Conservation (phyloP, 78 protist species). For the Cavenderia fasciculata region DNA sequence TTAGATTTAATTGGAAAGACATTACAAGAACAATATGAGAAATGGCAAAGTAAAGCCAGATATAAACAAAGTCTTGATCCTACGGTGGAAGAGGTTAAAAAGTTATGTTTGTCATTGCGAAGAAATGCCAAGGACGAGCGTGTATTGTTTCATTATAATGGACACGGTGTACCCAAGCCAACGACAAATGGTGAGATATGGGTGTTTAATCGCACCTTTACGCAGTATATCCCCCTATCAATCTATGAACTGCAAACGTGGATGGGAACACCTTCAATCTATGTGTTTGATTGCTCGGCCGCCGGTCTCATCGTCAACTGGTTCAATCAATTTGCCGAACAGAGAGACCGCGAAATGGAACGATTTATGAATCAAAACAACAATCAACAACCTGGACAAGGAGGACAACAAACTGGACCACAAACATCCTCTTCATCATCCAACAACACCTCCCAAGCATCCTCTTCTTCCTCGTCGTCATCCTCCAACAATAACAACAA, state of each 20-base stretch:
- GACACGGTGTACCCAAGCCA: conserved; percentile 99
- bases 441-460: not conserved
- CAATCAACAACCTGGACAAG: not conserved
- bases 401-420: not conserved
- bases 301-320: conserved; percentile 95
- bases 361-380: conserved; percentile 8
- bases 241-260: conserved; percentile 94
- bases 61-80: conserved; percentile 88
- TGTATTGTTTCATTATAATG: conserved; percentile 98
- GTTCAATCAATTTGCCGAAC: conserved; percentile 85
- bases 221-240: conserved; percentile 97
- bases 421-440: not conserved
- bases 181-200: conserved; percentile 96
- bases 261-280: conserved; percentile 93
- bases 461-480: not conserved
- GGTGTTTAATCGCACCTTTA: conserved; percentile 96
- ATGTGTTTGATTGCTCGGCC: conserved; percentile 95
- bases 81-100: conserved; percentile 86
- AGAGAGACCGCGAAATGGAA: conserved; percentile 77
- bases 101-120: conserved; percentile 86
- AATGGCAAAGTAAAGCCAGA: conserved; percentile 90
- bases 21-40: conserved; percentile 91
- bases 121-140: conserved; percentile 92
- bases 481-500: conserved; percentile 4
- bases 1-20: conserved; percentile 89